Evolutionary conservation across 106 monocot species (phyloP).

Genomic region (Triglochin maritima): DNA sequence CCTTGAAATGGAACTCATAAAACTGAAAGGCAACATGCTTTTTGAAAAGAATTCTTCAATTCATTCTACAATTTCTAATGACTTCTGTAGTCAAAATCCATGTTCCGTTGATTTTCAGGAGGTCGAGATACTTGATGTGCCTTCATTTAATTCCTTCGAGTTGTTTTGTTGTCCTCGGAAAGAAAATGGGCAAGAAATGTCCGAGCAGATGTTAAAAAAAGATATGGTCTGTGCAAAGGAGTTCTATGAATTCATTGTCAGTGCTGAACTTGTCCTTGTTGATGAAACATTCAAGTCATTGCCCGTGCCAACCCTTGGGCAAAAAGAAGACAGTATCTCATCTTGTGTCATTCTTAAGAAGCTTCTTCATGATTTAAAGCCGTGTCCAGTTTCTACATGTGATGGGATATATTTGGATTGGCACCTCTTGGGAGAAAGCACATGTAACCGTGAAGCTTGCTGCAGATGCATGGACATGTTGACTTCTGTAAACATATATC

Average conservation of each 20-base stretch:
- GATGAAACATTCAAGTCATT: constrained; percentile 77
- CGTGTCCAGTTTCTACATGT: constrained; percentile 44
- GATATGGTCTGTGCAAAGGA: constrained; percentile 16
- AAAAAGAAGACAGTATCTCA: constrained; percentile 31
- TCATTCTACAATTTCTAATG: constrained; percentile 31
- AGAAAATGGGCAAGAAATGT: constrained; percentile 17
- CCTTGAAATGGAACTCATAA: constrained; percentile 52
- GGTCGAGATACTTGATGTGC: constrained; percentile 54
- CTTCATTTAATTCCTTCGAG: constrained; percentile 24
- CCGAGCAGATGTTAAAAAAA: constrained; percentile 38
- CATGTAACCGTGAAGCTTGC: constrained; percentile 61
- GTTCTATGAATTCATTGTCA: constrained; percentile 57
- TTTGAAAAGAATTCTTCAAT: constrained; percentile 37
- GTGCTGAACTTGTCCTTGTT: constrained; percentile 58
- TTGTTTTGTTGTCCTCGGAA: constrained; percentile 20
- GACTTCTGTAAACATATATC: constrained; percentile 20
- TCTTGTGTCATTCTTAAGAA: constrained; percentile 18
- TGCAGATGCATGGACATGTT: constrained; percentile 29
- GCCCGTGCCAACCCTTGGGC: constrained; percentile 54
- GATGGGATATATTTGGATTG: constrained; percentile 94
- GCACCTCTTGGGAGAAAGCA: constrained; percentile 64
- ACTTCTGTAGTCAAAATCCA: constrained; percentile 29
- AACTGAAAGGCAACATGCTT: constrained; percentile 29
- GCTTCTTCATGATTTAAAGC: constrained; percentile 34
- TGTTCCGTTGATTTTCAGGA: constrained; percentile 53